Base-by-base conservation (phyloP, 2,329 filamentous ascomycete genomes). In the Stromatinia cepivora region DNA sequence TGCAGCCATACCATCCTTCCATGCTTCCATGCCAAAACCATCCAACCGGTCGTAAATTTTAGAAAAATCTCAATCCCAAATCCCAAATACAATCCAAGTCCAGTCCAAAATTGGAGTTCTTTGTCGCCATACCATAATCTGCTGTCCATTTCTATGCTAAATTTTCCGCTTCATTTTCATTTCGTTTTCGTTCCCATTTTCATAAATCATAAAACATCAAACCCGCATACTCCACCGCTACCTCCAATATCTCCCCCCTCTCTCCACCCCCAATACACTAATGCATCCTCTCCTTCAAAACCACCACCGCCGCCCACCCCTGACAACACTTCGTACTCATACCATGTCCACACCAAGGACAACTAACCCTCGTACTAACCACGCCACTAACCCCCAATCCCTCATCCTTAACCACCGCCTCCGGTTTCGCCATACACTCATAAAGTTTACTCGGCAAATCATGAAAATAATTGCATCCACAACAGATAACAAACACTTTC, bases 271-370 rank as follows among this genome's bases (percentile, higher is more conserved):
- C 4, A 54, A 15, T 4, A 8, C 45, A 25, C 53, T 68, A 78
- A 75, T 89, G 87, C 64, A 90, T 77, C 71, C 86, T 85, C 78
- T 92, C 88, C 75, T 86, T 86, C 74, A 92, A 80, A 71, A 89
- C 86, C 5, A 92, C 85, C 57, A 89, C 83, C 1, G 90, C 87
- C 15, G 87, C 86, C 80, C 90, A 90, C 10, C 89, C 90, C 15
- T 88, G 84, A 77, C 90, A 92, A 79, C 90, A 92, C 70, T 80
- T 81, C 20, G 85, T 89, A 73, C 83, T 88, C 89, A 92, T 92
- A 63, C 85, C 85, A 79, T 92, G 90, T 56, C 82, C 82, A 77
- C 90, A 92, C 90, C 90, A 92, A 11, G 89, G 89, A 77, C 90
- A 92, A 73, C 85, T 86, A 36, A 90, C 86, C 75, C 84, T 86